Evolutionary conservation across 2,329 filamentous ascomycete species (phyloP).

Genomic region (Xylaria hypoxylon): DNA sequence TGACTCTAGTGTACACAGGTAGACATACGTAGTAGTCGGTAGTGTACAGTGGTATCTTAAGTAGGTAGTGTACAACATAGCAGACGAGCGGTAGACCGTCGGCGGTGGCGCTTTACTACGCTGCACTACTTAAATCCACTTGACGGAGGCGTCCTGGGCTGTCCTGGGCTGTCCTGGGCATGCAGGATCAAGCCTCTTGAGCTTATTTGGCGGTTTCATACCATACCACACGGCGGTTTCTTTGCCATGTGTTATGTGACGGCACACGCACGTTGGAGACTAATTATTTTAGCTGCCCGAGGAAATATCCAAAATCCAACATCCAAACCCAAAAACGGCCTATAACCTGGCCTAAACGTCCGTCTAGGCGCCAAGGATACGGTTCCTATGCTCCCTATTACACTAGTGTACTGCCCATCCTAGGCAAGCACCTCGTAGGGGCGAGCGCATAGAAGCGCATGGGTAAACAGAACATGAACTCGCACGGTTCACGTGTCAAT

Average conservation of each 20-base stretch:
- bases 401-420: slow-evolving; percentile 7
- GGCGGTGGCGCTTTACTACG: slow-evolving; percentile 25
- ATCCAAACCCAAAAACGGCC: too few species aligned
- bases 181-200: slow-evolving; percentile 35
- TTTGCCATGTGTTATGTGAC: slow-evolving; percentile 9
- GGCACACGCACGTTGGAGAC: slow-evolving; percentile 20
- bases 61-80: neutral
- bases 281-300: slow-evolving; percentile 16
- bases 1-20: too few species aligned
- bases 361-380: slow-evolving; percentile 19
- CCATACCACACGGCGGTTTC: slow-evolving; percentile 15
- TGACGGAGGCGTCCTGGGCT: slow-evolving; percentile 20
- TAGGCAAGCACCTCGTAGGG: slow-evolving; percentile 14
- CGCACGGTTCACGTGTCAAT: slow-evolving; percentile 39
- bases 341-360: slow-evolving; percentile 7
- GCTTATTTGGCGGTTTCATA: slow-evolving; percentile 31
- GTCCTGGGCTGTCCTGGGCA: slow-evolving; percentile 22
- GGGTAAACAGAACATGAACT: slow-evolving; percentile 28
- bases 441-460: slow-evolving; percentile 33
- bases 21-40: too few species aligned
- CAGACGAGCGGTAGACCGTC: slow-evolving; percentile 15
- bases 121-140: slow-evolving; percentile 20
- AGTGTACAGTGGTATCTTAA: too few species aligned
- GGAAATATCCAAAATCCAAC: neutral
- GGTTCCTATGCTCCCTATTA: slow-evolving; percentile 13